A percentile compares a stretch with the other conserved stretches of the same genome.
Evolutionary conservation across 352 stramenopile species (phyloP).

Genomic region (Globisporangium carolinianum): DNA sequence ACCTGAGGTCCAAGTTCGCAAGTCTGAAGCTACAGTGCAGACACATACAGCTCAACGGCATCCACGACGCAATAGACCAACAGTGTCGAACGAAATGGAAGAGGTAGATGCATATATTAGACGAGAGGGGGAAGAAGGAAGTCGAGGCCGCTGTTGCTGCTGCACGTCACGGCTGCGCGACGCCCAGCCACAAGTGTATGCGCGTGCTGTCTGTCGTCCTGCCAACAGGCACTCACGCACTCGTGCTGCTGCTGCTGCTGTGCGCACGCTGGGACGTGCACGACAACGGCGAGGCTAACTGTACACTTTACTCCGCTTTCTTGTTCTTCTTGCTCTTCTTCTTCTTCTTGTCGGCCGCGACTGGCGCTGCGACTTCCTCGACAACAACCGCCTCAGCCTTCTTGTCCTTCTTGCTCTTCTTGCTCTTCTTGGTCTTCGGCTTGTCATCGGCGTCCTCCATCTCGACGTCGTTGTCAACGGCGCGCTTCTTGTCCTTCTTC

Average conservation of each 20-base stretch:
- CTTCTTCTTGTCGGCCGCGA: conserved; percentile 55
- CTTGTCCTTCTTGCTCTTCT: conserved; percentile 72
- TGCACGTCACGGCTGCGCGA: background rate
- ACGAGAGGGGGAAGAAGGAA: background rate
- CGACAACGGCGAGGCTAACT: conserved; percentile 21
- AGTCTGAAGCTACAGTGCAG: too few species aligned
- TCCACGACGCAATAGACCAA: too few species aligned
- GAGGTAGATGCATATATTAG: background rate
- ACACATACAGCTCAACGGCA: too few species aligned
- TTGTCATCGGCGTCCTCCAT: conserved; percentile 55
- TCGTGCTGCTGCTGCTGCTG: background rate
- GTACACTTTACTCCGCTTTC: conserved; percentile 64
- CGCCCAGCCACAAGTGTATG: background rate
- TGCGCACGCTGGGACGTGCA: background rate
- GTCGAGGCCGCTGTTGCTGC: background rate
- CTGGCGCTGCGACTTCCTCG: conserved; percentile 5
- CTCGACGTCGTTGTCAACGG: conserved; percentile 46
- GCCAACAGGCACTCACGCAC: too few species aligned
- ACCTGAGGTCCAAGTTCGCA: too few species aligned
- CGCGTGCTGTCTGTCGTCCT: too few species aligned
- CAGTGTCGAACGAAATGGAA: background rate
- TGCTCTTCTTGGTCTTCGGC: conserved; percentile 71
- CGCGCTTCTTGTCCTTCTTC: conserved; percentile 55
- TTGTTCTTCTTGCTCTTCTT: conserved; percentile 79
- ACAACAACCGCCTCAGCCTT: conserved; percentile 23